Evolutionary conservation across 257 asterid species (phyloP), one percentile per base, ranked within the genome.

Genomic region (Nicotiana attenuata): DNA sequence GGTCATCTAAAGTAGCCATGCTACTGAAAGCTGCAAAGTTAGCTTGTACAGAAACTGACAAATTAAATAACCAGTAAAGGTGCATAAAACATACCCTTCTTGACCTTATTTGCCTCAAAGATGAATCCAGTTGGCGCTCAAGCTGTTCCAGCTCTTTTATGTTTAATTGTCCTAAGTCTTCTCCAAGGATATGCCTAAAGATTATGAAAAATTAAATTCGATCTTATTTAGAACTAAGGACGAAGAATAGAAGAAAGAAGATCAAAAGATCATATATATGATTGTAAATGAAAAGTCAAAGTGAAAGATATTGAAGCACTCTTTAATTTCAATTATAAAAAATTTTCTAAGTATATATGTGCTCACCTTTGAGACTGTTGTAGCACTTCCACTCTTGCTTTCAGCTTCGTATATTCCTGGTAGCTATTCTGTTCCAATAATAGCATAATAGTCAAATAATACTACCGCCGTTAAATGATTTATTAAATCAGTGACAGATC

Each of bases 381-480:
- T 71, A 96, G 89, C 65, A 97, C 97, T 87, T 96, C 99, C 41
- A 92, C 94, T 76, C 97, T 97, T 26, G 92, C 97, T 86, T 96
- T 96, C 19, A 96, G 97, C 90, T 92, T 96, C 89, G 94, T 64
- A 83, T 94, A 96, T 83, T 96, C 98, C 86, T 96, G 99, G 93
- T 96, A 97, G 85, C 97, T 96, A 60, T 98, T 94, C 78, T 71
- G 56, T 92, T 45, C 47, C 47, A 41, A 41, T 41, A 41, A 41
- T 8, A 41, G 47, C 47, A 41, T 38, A 38, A 38, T 38, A 1
- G 47, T 38, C 10, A 38, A 7, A 38, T 38, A 7, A 35, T 35
- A 35, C 45, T 35, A 35, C 45, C 45, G 45, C 38, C 1, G 45
- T 35, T 6, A 35, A 35, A 35, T 35, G 8, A 35, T 35, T 0